Conservation (phyloP, 148 eudicot genomes). For the Drosera capensis region DNA sequence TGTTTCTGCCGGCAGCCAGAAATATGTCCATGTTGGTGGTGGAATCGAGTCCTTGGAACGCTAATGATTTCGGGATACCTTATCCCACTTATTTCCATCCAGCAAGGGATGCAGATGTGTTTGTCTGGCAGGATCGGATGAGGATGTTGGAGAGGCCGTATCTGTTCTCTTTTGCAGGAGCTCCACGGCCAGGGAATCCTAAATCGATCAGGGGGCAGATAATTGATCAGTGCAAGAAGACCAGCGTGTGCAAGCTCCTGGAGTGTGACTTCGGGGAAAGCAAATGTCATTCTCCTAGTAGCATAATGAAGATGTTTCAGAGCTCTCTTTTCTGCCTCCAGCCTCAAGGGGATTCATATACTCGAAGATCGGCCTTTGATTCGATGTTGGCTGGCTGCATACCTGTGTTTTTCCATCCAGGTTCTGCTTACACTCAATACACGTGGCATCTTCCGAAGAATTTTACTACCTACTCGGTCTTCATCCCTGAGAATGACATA, state of each 20-base stretch:
- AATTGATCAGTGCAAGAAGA: conserved; percentile 52
- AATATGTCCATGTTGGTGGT: conserved; percentile 87
- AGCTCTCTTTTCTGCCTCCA: conserved; percentile 76
- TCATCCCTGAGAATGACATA: conserved; percentile 58
- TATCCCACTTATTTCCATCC: conserved; percentile 94
- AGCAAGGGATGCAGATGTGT: conserved; percentile 54
- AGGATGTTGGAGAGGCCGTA: conserved; percentile 36
- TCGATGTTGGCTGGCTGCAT: conserved; percentile 92
- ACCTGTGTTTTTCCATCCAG: conserved; percentile 89
- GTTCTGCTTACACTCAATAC: conserved; percentile 73
- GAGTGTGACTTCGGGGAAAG: conserved; percentile 61
- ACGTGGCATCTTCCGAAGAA: conserved; percentile 85
- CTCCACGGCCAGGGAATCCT: conserved; percentile 61
- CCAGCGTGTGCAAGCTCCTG: conserved; percentile 44
- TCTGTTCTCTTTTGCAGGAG: conserved; percentile 90
- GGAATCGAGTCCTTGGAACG: conserved; percentile 88
- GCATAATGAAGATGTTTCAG: conserved; percentile 84
- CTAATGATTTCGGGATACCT: conserved; percentile 76
- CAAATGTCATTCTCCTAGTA: conserved; percentile 69
- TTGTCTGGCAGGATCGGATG: conserved; percentile 69
- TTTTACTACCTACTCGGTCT: conserved; percentile 44
- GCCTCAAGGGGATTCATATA: conserved; percentile 89
- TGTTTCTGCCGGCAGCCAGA: conserved; percentile 61
- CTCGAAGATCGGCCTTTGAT: conserved; percentile 91
- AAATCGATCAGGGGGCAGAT: conserved; percentile 69